Conservation (phyloP, 2,329 filamentous ascomycete genomes). For the Lithohypha guttulata region DNA sequence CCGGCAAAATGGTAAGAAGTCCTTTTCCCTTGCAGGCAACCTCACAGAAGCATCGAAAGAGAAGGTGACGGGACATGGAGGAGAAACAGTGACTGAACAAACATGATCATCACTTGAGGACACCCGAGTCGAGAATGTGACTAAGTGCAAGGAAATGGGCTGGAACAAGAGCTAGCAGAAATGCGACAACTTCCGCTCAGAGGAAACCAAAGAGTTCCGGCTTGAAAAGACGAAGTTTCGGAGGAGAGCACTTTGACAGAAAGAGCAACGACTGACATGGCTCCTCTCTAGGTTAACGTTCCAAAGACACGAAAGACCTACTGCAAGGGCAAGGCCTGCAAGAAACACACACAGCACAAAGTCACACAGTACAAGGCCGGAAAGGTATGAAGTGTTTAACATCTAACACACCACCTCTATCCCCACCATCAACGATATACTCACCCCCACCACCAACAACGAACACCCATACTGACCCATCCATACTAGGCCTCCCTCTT, state of each 20-base stretch:
- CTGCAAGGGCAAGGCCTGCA: constrained; percentile 93
- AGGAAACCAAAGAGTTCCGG: neutral
- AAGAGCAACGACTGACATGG: constrained; percentile 12
- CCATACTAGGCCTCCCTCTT: constrained; percentile 89
- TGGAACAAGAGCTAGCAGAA: no score
- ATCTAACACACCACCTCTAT: constrained; percentile 8
- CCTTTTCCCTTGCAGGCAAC: no score
- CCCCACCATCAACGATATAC: no score
- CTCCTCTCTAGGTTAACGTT: constrained; percentile 72
- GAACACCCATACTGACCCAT: no score
- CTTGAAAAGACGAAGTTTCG: no score
- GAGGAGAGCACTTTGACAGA: no score
- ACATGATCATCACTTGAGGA: no score
- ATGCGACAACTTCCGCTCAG: neutral
- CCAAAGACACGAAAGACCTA: constrained; percentile 96
- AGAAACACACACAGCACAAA: constrained; percentile 85
- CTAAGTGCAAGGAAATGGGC: no score
- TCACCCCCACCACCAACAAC: constrained; percentile 15
- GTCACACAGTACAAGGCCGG: constrained; percentile 96
- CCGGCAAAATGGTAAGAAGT: constrained; percentile 23
- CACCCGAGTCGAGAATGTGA: no score
- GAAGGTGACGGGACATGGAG: no score
- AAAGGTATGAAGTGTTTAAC: constrained; percentile 57
- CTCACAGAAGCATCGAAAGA: no score
- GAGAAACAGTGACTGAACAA: no score